Conservation (phyloP, 176 grass and related monocot genomes). For the Musa beccarii region DNA sequence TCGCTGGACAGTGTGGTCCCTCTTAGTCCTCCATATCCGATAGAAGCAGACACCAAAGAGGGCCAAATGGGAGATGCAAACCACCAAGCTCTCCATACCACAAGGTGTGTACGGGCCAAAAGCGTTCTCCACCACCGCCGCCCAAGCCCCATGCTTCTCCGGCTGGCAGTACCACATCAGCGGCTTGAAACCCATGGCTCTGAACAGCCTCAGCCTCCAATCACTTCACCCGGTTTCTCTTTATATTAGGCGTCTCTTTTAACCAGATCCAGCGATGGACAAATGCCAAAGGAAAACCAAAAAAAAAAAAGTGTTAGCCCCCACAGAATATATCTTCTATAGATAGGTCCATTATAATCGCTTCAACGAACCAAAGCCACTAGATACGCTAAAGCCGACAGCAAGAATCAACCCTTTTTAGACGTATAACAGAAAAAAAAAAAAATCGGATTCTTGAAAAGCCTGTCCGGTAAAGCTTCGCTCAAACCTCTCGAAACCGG, state of each 20-base stretch:
- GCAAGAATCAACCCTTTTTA: not conserved
- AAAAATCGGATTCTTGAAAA: not conserved
- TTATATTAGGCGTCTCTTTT: not conserved
- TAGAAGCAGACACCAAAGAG: constrained; percentile 88
- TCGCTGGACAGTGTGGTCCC: constrained; percentile 62
- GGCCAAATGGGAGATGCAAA: constrained; percentile 72
- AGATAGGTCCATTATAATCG: not conserved
- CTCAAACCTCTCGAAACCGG: not conserved
- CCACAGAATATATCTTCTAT: not conserved
- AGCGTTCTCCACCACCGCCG: constrained; percentile 49
- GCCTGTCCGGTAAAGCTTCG: not conserved
- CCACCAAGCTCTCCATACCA: constrained; percentile 52
- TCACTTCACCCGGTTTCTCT: constrained; percentile 1
- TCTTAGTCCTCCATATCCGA: constrained; percentile 69
- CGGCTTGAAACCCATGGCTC: constrained; percentile 58
- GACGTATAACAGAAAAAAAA: not conserved
- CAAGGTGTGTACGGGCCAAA: constrained; percentile 83
- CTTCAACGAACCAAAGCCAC: not conserved
- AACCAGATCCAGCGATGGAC: not conserved
- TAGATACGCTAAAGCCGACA: not conserved
- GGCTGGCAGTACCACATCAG: constrained; percentile 88
- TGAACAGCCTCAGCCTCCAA: not conserved
- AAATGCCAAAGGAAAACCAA: not conserved
- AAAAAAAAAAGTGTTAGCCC: not conserved
- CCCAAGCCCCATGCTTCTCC: constrained; percentile 60